A percentile compares a stretch with the other conserved stretches of the same genome.
Evolutionary conservation across 106 monocot species (phyloP).

Genomic region (Amphibolis antarctica): DNA sequence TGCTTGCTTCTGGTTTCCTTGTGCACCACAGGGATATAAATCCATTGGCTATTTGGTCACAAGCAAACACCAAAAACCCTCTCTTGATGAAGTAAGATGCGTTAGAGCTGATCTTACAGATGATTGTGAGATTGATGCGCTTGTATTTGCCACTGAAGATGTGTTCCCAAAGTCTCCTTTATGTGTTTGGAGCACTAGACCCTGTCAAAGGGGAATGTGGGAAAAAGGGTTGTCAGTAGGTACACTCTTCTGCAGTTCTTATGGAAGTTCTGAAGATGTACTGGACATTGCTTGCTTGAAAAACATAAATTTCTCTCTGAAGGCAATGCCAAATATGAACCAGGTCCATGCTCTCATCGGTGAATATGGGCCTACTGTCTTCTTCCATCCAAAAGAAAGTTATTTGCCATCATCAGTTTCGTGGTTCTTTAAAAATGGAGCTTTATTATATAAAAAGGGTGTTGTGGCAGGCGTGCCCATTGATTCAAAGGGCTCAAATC

Average conservation of each 20-base stretch:
- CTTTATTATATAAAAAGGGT: constrained; percentile 46
- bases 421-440: constrained; percentile 94
- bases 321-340: constrained; percentile 84
- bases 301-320: constrained; percentile 43
- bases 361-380: constrained; percentile 84
- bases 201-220: constrained; percentile 61
- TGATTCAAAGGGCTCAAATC: constrained; percentile 54
- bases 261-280: constrained; percentile 18
- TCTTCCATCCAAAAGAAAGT: constrained; percentile 80
- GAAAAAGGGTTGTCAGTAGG: constrained; percentile 58
- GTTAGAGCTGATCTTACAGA: constrained; percentile 78
- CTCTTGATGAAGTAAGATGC: constrained; percentile 66
- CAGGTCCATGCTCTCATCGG: constrained; percentile 70
- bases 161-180: constrained; percentile 17
- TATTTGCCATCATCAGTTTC: constrained; percentile 88
- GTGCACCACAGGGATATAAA: constrained; percentile 64
- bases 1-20: constrained; percentile 79
- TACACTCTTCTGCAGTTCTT: constrained; percentile 56
- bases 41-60: constrained; percentile 69
- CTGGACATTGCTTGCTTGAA: constrained; percentile 53
- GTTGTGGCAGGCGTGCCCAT: constrained; percentile 36
- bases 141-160: constrained; percentile 30
- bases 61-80: constrained; percentile 50
- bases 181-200: constrained; percentile 49
- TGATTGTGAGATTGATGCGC: constrained; percentile 35